Evolutionary conservation across 75 land plant genomes (phyloP).

Genomic region (Pinus taeda): DNA sequence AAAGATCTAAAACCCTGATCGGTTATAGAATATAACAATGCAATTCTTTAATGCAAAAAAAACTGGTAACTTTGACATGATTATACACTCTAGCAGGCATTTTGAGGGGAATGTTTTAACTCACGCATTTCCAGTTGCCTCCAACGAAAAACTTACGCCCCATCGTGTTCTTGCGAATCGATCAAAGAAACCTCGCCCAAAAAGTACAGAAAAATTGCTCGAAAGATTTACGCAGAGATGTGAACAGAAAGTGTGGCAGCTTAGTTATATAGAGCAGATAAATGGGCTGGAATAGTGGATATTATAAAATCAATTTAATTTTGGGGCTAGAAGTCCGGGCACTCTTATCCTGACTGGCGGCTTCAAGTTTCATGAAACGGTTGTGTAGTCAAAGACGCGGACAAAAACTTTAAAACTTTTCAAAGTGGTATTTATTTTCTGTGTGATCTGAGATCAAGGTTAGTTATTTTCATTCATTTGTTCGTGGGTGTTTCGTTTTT

Average conservation of each 20-base stretch:
- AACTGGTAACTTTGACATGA: not conserved
- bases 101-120: not conserved
- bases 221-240: no score
- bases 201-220: not conserved
- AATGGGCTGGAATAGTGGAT: no score
- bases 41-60: not conserved
- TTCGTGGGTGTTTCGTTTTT: no score
- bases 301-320: not conserved
- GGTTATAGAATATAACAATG: not conserved
- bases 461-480: no score
- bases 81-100: not conserved
- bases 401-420: no score
- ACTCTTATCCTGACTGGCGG: not conserved
- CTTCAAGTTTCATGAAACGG: not conserved
- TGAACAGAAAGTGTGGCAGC: no score
- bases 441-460: no score
- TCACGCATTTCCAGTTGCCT: conserved; percentile 56
- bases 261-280: not conserved
- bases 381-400: not conserved
- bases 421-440: no score
- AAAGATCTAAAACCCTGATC: no score
- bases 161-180: conserved; percentile 2
- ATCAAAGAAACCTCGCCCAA: not conserved
- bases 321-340: not conserved
- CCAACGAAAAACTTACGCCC: conserved; percentile 44